Evolutionary conservation across 1,284 basidiomycete species (phyloP).

Genomic region (Macrocystidia cucumis): DNA sequence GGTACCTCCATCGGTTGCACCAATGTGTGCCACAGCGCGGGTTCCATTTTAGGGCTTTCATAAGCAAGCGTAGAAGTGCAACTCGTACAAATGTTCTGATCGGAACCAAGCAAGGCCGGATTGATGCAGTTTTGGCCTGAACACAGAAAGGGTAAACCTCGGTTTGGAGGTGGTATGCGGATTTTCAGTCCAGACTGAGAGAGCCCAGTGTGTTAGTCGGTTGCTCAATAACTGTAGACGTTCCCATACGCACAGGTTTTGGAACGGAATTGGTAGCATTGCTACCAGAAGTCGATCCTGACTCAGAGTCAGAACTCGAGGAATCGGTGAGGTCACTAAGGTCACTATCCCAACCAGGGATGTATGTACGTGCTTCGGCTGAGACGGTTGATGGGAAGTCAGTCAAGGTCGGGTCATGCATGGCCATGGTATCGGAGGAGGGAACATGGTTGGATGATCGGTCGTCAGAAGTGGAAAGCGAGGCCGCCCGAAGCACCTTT

Average conservation of each 20-base stretch:
- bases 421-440: slow-evolving; percentile 1
- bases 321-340: slow-evolving; percentile 4
- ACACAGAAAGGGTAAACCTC: neutral
- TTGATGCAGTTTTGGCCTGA: neutral
- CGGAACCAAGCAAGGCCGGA: too few relatives aligned
- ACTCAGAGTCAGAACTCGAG: neutral
- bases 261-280: neutral
- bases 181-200: slow-evolving; percentile 11
- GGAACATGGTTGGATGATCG: too few relatives aligned
- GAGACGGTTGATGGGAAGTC: neutral
- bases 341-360: slow-evolving; percentile 4
- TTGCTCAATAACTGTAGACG: neutral
- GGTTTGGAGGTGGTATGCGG: slow-evolving; percentile 10
- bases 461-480: too few relatives aligned
- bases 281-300: neutral
- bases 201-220: neutral
- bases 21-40: too few relatives aligned
- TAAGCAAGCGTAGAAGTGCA: too few relatives aligned
- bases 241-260: neutral
- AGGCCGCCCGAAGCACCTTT: too few relatives aligned
- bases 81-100: too few relatives aligned
- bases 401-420: neutral
- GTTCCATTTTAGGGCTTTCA: too few relatives aligned
- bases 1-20: too few relatives aligned
- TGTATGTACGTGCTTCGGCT: too few relatives aligned